Base-by-base conservation (phyloP, 2,329 filamentous ascomycete species). In the Penicillium sp. region DNA sequence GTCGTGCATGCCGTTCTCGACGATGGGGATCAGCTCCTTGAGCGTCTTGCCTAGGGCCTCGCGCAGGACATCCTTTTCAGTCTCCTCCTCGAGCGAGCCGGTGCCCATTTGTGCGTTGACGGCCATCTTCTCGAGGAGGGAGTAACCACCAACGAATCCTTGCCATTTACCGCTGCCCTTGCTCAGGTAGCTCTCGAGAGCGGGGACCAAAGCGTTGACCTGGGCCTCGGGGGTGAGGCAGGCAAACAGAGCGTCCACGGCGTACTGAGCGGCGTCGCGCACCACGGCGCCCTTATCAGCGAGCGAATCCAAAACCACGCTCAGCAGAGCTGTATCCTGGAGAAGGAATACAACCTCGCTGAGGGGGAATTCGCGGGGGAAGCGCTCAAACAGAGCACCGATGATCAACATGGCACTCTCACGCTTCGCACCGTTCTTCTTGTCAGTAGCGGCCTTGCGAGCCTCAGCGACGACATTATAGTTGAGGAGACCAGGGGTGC, bases 81-180 rank as follows among this genome's bases (percentile, higher is more conserved):
- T 79, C 58, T 95, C 90, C 69, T 94, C 87, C 68, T 97, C 91
- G 72, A 89, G 88, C 67, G 85, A 90, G 53, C 90, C 91, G 56
- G 90, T 84, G 49, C 88, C 86, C 72, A 95, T 86, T 80, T 95
- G 89, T 33, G 93, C 90, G 80, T 95, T 96, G 70, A 96, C 89
- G 41, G 94, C 94, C 88, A 97, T 96, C 74, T 87, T 90, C 70
- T 94, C 91, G 52, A 99, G 78, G 58, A 97, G 74, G 72, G 88
- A 86, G 68, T 88, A 88, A 39, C 90, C 94, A 54, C 89, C 92
- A 46, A 97, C 90, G 13, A 90, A 90, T 54, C 94, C 94, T 76
- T 99, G 94, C 94, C 94, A 99, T 77, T 99, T 99, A 60, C 90
- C 92, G 13, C 91, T 89, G 67, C 84, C 85, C 76, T 91, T 95